A percentile compares a stretch with the other conserved stretches of the same genome.
Conservation (phyloP, 2,329 filamentous ascomycete species). For the Sporothrix luriei region DNA sequence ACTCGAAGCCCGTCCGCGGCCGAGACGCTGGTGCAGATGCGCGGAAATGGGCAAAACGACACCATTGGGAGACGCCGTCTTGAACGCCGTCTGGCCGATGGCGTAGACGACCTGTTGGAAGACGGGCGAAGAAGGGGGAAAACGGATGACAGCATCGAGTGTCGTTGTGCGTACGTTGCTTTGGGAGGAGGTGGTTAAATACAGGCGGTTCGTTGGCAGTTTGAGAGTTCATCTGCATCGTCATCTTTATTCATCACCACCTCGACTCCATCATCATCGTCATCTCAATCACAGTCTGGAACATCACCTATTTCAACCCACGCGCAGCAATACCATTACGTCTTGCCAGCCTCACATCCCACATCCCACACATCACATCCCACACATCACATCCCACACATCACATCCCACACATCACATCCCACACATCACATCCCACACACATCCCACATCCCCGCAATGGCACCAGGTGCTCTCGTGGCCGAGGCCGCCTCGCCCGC, state of each 20-base stretch:
- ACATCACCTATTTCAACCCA: no score
- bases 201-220: background rate
- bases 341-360: background rate
- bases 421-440: no score
- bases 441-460: slow-evolving; percentile 12
- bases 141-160: background rate
- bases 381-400: background rate
- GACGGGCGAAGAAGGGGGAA: background rate
- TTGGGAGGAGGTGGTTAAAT: background rate
- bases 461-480: slow-evolving; percentile 36
- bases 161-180: background rate
- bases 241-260: no score
- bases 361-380: no score
- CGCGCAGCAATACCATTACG: no score
- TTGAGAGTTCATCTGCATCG: background rate
- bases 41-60: background rate
- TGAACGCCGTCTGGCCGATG: slow-evolving; percentile 15
- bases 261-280: background rate
- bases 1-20: background rate
- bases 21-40: background rate
- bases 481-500: slow-evolving; percentile 20
- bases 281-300: background rate
- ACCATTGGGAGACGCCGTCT: slow-evolving; percentile 1
- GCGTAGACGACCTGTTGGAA: background rate
- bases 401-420: background rate